Evolutionary conservation across 805 yeast species (phyloP).

Genomic region (Kodamaea hsintzibuensis): DNA sequence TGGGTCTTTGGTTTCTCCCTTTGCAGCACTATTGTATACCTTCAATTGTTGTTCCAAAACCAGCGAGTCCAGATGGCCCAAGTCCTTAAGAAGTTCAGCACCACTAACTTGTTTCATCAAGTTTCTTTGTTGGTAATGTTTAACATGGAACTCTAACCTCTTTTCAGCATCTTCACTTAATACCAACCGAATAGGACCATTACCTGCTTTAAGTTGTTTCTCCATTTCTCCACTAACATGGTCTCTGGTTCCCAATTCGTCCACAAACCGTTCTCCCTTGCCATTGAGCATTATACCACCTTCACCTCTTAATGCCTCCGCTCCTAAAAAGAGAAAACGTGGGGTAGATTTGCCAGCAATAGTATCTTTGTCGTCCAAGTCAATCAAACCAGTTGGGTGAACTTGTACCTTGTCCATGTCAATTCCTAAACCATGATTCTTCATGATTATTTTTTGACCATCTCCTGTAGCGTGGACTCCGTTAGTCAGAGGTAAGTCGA

Average conservation of each 20-base stretch:
- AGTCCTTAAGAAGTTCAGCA: conserved; percentile 42
- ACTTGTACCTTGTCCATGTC: conserved; percentile 68
- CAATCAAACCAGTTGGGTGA: conserved; percentile 67
- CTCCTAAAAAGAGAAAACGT: conserved; percentile 59
- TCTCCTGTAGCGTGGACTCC: conserved; percentile 65
- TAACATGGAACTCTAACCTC: conserved; percentile 50
- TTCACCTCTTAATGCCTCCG: conserved; percentile 66
- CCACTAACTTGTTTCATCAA: conserved; percentile 52
- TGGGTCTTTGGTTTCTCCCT: conserved; percentile 37
- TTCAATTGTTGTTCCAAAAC: conserved; percentile 33
- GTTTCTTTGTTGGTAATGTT: conserved; percentile 57
- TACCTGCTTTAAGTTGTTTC: conserved; percentile 38
- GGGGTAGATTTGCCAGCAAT: conserved; percentile 40
- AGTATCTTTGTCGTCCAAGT: conserved; percentile 45
- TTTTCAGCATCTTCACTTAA: conserved; percentile 48
- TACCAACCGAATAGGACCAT: conserved; percentile 51
- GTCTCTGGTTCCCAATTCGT: conserved; percentile 62
- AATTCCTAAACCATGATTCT: conserved; percentile 53
- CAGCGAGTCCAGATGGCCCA: conserved; percentile 23
- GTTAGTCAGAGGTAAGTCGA: conserved; percentile 58
- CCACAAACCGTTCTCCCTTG: conserved; percentile 56
- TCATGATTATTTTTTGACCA: conserved; percentile 56
- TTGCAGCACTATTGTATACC: conserved; percentile 43
- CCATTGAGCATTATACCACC: conserved; percentile 59
- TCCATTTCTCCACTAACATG: conserved; percentile 60